Percentiles rank a stretch among this genome's conserved stretches.
Conservation (phyloP, 2,329 filamentous ascomycete species). For the Apiospora koreana region DNA sequence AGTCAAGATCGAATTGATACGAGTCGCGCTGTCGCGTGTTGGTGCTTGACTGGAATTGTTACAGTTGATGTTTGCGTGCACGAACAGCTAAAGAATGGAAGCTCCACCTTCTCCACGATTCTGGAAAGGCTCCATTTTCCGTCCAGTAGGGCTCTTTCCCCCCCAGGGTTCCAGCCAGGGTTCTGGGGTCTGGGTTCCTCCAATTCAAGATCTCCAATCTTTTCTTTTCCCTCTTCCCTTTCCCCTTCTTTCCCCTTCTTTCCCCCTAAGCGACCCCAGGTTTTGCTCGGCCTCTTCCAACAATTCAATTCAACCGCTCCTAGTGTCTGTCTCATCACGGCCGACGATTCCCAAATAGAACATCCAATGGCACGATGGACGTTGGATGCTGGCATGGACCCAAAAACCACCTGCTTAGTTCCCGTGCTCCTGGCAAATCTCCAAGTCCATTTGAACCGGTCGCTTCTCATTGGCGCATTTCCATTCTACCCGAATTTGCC, state of each 20-base stretch:
- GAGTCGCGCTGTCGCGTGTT: neutral
- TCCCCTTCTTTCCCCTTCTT: neutral
- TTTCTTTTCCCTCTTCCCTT: neutral
- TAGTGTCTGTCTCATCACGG: neutral
- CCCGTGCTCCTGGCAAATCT: conserved; percentile 8
- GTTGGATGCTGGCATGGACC: neutral
- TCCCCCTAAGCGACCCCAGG: neutral
- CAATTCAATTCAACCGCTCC: neutral
- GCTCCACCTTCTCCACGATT: neutral
- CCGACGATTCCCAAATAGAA: neutral
- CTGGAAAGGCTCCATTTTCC: neutral
- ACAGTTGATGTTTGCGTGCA: neutral
- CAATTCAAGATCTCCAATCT: neutral
- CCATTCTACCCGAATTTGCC: conserved; percentile 10
- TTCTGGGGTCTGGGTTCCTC: neutral
- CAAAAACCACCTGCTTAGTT: neutral
- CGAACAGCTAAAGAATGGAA: no score
- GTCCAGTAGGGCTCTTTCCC: neutral
- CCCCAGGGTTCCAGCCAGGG: neutral
- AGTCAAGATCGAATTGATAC: neutral
- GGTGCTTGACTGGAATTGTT: neutral
- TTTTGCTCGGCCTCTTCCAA: neutral
- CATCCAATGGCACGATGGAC: neutral
- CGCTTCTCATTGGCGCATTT: conserved; percentile 6
- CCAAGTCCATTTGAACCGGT: neutral